Evolutionary conservation across 768 basidiomycete species (phyloP).

Genomic region (Leccinum boreale): DNA sequence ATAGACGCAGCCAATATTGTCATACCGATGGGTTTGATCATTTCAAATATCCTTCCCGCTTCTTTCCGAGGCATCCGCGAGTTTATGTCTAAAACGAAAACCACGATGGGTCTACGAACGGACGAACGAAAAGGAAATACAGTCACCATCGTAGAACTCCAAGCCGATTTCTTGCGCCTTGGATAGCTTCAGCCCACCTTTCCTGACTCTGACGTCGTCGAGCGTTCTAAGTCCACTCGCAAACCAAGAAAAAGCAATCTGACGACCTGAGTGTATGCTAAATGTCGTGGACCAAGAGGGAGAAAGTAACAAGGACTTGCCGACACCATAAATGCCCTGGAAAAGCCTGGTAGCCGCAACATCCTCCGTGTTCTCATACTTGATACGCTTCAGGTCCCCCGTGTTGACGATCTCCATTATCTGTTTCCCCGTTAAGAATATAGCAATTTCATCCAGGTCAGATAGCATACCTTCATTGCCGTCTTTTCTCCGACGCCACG

Average conservation of each 20-base stretch:
- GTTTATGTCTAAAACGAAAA: constrained; percentile 63
- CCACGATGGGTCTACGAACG: background rate
- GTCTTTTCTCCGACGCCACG: constrained; percentile 72
- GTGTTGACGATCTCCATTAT: constrained; percentile 81
- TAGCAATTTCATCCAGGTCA: background rate
- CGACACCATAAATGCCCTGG: constrained; percentile 84
- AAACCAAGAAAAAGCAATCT: constrained; percentile 73
- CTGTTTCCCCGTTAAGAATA: constrained; percentile 35
- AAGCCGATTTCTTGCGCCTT: constrained; percentile 65
- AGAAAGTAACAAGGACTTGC: constrained; percentile 37
- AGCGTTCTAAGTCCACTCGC: constrained; percentile 72
- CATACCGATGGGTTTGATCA: constrained; percentile 70
- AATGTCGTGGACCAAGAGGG: background rate
- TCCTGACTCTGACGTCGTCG: constrained; percentile 62
- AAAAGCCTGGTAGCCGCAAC: constrained; percentile 56
- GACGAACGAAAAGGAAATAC: background rate
- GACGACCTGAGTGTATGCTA: constrained; percentile 43
- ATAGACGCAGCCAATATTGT: background rate
- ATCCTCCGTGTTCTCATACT: constrained; percentile 64
- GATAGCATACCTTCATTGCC: constrained; percentile 57
- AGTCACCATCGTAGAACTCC: constrained; percentile 63
- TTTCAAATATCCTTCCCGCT: constrained; percentile 66
- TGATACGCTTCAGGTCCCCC: constrained; percentile 65
- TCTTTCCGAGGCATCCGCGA: constrained; percentile 82
- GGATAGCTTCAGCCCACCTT: constrained; percentile 59